Evolutionary conservation across 441 rosid genomes (phyloP), one percentile per base, ranked within the genome.

Genomic region (Aleurites moluccanus): DNA sequence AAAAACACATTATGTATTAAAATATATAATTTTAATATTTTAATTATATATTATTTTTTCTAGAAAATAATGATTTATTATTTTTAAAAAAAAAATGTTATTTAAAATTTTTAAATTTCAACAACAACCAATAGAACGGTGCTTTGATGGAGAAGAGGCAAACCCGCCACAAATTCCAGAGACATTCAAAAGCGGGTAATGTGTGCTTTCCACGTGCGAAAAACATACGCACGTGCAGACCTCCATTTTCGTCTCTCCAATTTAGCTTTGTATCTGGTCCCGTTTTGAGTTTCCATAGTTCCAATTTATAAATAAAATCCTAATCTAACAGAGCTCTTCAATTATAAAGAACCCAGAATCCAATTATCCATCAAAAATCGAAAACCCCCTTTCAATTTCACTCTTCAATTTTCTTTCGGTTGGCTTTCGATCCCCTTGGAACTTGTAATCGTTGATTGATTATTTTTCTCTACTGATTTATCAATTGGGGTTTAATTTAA

Each of bases 171-270:
- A 63, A 57, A 25, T 23, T 57, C 14, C 28, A 56, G 4, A 21
- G 4, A 56, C 27, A n/a, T 9, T 21, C 27, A n/a, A n/a, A 56
- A 23, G 28, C 28, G 23, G 14, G 62, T 28, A 57, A 21, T 9
- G 14, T 15, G 62, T 21, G 62, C n/a, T n/a, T n/a, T n/a, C 11
- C 67, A 7, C 6, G 7, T 27, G 64, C 27, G 62, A 57, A 38
- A 28, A 61, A 30, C 42, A 30, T 15, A 16, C 14, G 61, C 73
- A 70, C 33, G 73, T 70, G 73, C 3, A 9, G 23, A 44, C 70
- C 70, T 67, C 56, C 70, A 67, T 45, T 27, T 45, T 49, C 56
- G 55, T 25, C 70, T 45, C 70, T 67, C 35, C 21, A 45, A 27
- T 23, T 25, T 67, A 7, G 38, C 53, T 30, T 8, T 67, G 10